phyloP scores from a whole-genome alignment of 768 basidiomycete genomes.

The Suillus tomentosus region DNA sequence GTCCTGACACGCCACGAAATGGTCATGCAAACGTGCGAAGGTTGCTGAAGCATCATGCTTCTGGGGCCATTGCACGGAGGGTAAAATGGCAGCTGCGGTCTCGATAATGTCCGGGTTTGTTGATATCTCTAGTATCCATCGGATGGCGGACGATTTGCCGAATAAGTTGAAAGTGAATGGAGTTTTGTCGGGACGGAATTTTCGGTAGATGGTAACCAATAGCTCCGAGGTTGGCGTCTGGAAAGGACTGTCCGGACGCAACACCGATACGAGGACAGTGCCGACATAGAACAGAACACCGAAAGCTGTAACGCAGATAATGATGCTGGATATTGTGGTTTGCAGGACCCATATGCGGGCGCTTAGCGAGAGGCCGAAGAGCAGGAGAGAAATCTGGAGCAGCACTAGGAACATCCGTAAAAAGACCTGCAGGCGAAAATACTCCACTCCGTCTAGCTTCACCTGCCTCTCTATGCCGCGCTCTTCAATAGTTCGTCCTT shows the following conservation, averaged over 20 bases:
- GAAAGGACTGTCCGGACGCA: neutral
- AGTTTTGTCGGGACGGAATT: neutral
- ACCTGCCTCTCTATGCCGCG: neutral
- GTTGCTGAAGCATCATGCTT: neutral
- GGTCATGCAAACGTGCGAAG: neutral
- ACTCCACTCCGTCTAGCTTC: neutral
- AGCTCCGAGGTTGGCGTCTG: neutral
- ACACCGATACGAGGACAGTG: neutral
- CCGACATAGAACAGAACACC: neutral
- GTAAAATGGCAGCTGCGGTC: neutral
- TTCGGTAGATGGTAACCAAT: neutral
- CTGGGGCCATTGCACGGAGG: neutral
- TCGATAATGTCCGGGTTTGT: neutral
- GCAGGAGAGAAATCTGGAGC: neutral
- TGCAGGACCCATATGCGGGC: neutral
- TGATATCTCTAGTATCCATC: slow-evolving; percentile 24
- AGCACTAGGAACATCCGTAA: neutral
- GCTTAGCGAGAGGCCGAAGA: neutral
- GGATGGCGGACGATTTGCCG: slow-evolving; percentile 6
- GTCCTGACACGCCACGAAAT: neutral
- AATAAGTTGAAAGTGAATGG: no score
- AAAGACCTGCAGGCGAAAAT: neutral
- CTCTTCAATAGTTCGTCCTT: neutral
- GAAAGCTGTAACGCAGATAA: neutral
- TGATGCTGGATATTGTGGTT: neutral